Conservation (phyloP, 768 basidiomycete genomes). For the Hortiboletus campestris region DNA sequence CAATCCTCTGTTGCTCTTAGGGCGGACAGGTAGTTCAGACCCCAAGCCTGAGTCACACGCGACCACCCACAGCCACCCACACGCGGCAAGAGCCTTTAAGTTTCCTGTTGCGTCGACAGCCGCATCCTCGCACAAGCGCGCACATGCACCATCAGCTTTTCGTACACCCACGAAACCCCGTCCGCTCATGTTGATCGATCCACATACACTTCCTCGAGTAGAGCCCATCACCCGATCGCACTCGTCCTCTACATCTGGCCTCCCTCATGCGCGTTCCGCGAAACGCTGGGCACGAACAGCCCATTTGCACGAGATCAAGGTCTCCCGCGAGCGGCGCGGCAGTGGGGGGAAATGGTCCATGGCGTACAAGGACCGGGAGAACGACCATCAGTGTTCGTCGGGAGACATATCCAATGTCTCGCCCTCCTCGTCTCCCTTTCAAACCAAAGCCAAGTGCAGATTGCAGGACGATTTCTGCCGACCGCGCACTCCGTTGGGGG, state of each 20-base stretch:
- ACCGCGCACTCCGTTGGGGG: constrained; percentile 11
- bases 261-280: constrained; percentile 33
- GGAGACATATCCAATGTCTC: constrained; percentile 19
- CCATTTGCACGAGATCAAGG: constrained; percentile 64
- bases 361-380: constrained; percentile 11
- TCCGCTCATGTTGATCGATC: constrained; percentile 7
- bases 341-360: constrained; percentile 7
- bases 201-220: constrained; percentile 26
- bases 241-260: constrained; percentile 21
- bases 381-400: not conserved
- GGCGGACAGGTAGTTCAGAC: not conserved
- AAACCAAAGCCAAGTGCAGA: not conserved
- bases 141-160: not conserved
- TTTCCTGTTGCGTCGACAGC: not conserved
- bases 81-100: not conserved
- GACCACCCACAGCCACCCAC: not conserved
- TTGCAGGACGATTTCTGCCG: not conserved
- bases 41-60: not conserved
- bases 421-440: not conserved
- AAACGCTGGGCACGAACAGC: constrained; percentile 63
- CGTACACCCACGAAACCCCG: constrained; percentile 26
- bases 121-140: constrained; percentile 10
- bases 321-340: constrained; percentile 9
- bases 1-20: not conserved
- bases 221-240: constrained; percentile 21